phyloP scores from a whole-genome alignment of 2,329 filamentous ascomycete genomes.

The Hymenotorrendiella dingleyae region DNA sequence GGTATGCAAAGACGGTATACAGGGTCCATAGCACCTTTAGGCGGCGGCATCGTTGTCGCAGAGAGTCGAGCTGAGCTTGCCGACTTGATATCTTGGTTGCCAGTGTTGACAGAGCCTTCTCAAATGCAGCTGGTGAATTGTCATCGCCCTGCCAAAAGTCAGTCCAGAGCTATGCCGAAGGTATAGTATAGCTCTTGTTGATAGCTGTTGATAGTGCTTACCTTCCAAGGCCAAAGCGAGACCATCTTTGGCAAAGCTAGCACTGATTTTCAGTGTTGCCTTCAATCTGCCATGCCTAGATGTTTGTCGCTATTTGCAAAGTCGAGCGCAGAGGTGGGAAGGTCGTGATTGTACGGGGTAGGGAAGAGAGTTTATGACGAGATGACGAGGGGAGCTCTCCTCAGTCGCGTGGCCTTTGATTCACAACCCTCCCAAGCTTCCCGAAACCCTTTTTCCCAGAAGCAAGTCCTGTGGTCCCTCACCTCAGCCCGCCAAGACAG shows the following conservation, averaged over 20 bases:
- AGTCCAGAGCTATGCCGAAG: conserved; percentile 2
- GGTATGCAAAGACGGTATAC: conserved; percentile 85
- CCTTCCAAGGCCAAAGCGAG: conserved; percentile 81
- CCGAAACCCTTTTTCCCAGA: too few species aligned
- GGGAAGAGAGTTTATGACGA: too few species aligned
- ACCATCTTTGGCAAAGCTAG: conserved; percentile 52
- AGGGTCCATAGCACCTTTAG: conserved; percentile 83
- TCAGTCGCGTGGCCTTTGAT: conserved; percentile 4
- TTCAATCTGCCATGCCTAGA: too few species aligned
- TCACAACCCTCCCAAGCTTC: too few species aligned
- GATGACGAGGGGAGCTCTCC: too few species aligned
- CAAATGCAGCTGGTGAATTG: conserved; percentile 83
- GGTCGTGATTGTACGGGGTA: too few species aligned
- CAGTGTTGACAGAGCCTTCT: conserved; percentile 79
- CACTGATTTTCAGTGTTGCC: too few species aligned
- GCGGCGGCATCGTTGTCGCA: conserved; percentile 67
- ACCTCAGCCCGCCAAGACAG: too few species aligned
- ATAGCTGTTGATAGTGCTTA: conserved; percentile 34
- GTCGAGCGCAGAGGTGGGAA: too few species aligned
- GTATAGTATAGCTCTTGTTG: neutral
- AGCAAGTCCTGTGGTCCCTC: too few species aligned
- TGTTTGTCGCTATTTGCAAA: too few species aligned
- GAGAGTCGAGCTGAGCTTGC: conserved; percentile 65
- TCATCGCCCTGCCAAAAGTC: conserved; percentile 55
- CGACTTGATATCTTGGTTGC: conserved; percentile 75